phyloP scores from a whole-genome alignment of 2,329 filamentous ascomycete genomes.

The Colletotrichum cordylinicola region DNA sequence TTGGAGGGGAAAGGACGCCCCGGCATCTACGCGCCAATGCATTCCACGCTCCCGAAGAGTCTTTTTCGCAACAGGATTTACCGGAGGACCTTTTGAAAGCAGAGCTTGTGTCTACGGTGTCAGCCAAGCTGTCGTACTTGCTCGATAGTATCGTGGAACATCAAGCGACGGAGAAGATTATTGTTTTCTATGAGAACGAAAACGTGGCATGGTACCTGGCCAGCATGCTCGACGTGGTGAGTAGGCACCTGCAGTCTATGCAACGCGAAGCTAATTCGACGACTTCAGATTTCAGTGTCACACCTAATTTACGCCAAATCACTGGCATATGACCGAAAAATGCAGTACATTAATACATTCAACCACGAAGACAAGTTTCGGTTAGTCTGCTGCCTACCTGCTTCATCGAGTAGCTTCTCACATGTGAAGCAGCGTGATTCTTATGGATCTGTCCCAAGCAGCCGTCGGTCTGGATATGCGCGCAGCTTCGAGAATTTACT shows the following conservation, averaged over 20 bases:
- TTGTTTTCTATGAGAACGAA: constrained; percentile 91
- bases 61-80: constrained; percentile 28
- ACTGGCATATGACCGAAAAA: constrained; percentile 65
- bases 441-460: constrained; percentile 92
- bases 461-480: constrained; percentile 88
- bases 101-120: constrained; percentile 78
- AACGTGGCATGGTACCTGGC: constrained; percentile 88
- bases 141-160: constrained; percentile 74
- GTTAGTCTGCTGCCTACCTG: constrained; percentile 27
- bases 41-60: neutral
- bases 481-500: constrained; percentile 84
- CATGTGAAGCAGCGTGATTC: constrained; percentile 62
- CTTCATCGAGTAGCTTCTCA: neutral
- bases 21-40: constrained; percentile 37
- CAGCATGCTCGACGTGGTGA: constrained; percentile 76
- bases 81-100: constrained; percentile 62
- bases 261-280: neutral
- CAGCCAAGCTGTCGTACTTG: constrained; percentile 87
- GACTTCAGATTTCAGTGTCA: constrained; percentile 55
- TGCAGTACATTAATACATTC: constrained; percentile 81
- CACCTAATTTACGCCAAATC: constrained; percentile 73
- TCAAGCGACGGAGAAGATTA: constrained; percentile 79
- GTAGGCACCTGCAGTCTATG: constrained; percentile 25
- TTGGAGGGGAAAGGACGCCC: constrained; percentile 40
- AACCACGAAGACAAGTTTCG: constrained; percentile 71